Percentiles rank a stretch among this genome's conserved stretches.
Evolutionary conservation across 2,329 filamentous ascomycete species (phyloP).

Genomic region (Byssoonygena ceratinophila): DNA sequence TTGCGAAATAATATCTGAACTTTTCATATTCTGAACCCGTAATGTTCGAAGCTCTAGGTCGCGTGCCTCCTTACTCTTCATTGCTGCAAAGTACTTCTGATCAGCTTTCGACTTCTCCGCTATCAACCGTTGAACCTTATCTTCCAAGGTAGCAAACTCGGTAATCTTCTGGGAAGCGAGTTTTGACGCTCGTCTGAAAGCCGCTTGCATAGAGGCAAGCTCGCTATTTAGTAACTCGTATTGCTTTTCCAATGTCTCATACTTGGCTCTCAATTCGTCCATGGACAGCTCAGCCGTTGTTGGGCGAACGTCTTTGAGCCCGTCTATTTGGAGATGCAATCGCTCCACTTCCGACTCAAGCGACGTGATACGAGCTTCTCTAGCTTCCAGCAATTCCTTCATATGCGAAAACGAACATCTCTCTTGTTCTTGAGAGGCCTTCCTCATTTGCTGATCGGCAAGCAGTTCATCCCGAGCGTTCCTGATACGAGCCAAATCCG

Average conservation of each 20-base stretch:
- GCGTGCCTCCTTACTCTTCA: constrained; percentile 83
- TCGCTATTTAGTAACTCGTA: constrained; percentile 79
- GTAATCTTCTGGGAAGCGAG: constrained; percentile 78
- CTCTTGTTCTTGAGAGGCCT: constrained; percentile 67
- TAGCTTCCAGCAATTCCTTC: constrained; percentile 67
- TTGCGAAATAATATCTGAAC: constrained; percentile 83
- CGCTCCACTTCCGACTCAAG: constrained; percentile 75
- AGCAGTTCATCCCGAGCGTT: constrained; percentile 74
- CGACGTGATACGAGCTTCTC: constrained; percentile 67
- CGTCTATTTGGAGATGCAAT: constrained; percentile 48
- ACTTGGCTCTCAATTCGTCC: constrained; percentile 64
- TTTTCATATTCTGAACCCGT: constrained; percentile 74
- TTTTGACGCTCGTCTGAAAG: constrained; percentile 79
- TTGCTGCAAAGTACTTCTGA: constrained; percentile 92
- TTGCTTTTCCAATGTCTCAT: constrained; percentile 64
- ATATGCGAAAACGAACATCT: constrained; percentile 59
- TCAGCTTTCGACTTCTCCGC: constrained; percentile 94
- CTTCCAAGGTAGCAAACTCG: constrained; percentile 65
- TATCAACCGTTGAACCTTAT: constrained; percentile 60
- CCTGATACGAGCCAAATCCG: constrained; percentile 75
- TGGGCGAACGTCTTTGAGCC: constrained; percentile 31
- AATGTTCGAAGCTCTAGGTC: constrained; percentile 69
- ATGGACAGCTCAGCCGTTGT: constrained; percentile 50
- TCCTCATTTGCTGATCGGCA: constrained; percentile 69
- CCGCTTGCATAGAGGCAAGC: constrained; percentile 75